Base-by-base conservation (phyloP, 441 rosid species). In the Melastoma candidum region DNA sequence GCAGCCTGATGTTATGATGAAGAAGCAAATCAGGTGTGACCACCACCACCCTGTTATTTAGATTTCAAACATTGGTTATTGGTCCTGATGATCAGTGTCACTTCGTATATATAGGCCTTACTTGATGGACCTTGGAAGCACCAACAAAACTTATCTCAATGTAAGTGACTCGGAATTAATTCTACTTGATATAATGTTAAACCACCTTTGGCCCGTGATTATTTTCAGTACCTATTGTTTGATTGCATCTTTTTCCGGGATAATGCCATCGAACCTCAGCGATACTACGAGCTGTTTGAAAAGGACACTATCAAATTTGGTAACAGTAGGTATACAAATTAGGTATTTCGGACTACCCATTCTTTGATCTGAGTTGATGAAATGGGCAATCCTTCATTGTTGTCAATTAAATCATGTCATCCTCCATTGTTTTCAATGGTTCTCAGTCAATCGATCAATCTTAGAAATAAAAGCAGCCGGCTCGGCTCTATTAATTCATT, bases 41-140 rank as follows among this genome's bases (percentile, higher is more conserved):
- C 14, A 44, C 39, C 25, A 26, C 56, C 48, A 4, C 39, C 12
- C 3, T 49, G 41, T 17, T 26, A 27, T 51, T 17, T 46, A 44
- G 14, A 49, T 13, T 47, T 14, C 13, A 12, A 26, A 41, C 24
- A 57, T 56, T 61, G 47, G 44, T 56, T 61, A 27, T 49, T 8
- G 41, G 41, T 32, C 41, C 41, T 32, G 5, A 6, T 8, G 8
- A 32, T 32, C 48, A 58, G 49, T 14, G 56, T 29, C 44, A n/a
- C 61, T 61, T 29, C 26, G 41, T 11, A 13, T 54, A 56, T 57
- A 49, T 63, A 88, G 95, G 80, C 98, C 98, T 60, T 88, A 92
- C 69, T 2, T 92, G 48, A 85, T 92, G 94, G 96, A 87, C 71
- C 98, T 90, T 56, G 98, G 96, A 59, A 90, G 96, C 71, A 90